These are phyloP conservation scores for Podospora conica DNA, from an alignment of 495 filamentous ascomycete species.

Conservation along the genomic window DNA sequence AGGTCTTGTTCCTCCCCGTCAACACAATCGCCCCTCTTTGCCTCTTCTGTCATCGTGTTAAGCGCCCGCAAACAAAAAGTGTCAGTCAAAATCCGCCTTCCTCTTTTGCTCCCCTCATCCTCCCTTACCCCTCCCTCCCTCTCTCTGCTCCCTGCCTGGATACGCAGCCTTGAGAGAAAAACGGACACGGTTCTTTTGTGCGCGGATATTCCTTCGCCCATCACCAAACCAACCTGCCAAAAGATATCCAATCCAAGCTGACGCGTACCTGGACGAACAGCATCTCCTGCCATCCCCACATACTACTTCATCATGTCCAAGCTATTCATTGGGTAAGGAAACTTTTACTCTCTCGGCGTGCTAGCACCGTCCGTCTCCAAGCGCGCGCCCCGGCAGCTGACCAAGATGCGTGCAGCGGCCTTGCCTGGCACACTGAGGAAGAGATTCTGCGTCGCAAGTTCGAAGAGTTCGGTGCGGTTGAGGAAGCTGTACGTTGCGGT, in stretches of 20 bases:
- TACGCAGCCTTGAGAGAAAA: neutral
- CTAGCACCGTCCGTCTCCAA: neutral
- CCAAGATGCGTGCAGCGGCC: constrained; percentile 55
- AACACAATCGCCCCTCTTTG: constrained; percentile 11
- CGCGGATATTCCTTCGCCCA: neutral
- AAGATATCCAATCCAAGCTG: constrained; percentile 2
- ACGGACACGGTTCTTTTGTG: neutral
- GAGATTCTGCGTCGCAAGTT: constrained; percentile 74
- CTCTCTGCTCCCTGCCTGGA: constrained; percentile 3
- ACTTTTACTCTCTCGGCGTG: neutral
- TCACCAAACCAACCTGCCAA: constrained; percentile 1
- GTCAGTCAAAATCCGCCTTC: constrained; percentile 10
- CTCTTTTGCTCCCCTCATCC: constrained; percentile 3
- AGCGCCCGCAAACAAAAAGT: neutral
- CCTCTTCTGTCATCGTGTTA: neutral
- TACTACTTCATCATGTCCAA: constrained; percentile 63
- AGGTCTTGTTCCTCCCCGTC: constrained; percentile 8
- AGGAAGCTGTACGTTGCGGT: constrained; percentile 78
- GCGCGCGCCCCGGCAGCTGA: constrained; percentile 13
- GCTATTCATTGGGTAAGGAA: constrained; percentile 79
- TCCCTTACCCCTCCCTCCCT: constrained; percentile 1
- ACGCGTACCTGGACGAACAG: neutral
- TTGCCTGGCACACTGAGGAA: constrained; percentile 97
- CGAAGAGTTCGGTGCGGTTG: constrained; percentile 77
- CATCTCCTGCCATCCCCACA: neutral